phyloP scores from a whole-genome alignment of 129 eudicot genomes.

The Lonicera japonica region DNA sequence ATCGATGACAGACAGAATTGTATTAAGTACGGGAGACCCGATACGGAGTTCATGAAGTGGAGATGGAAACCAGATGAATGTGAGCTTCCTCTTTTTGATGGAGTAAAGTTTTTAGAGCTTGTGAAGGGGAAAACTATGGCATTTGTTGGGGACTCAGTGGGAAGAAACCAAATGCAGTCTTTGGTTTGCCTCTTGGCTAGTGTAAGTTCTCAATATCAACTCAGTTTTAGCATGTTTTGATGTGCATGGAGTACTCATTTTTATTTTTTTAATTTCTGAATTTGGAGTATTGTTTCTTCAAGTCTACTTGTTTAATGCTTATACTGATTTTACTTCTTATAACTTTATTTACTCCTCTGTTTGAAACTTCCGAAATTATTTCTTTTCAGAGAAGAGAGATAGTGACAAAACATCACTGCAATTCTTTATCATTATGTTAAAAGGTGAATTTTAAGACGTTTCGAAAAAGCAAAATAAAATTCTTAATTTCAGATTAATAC shows the following conservation, averaged over 20 bases:
- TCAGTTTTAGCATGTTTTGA: not conserved
- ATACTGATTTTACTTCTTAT: no score
- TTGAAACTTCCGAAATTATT: no score
- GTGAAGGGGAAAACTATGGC: constrained; percentile 29
- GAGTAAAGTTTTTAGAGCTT: constrained; percentile 23
- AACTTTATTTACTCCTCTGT: no score
- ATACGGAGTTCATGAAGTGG: constrained; percentile 28
- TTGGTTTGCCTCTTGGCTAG: constrained; percentile 26
- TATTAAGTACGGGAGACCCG: constrained; percentile 33
- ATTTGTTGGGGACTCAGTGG: constrained; percentile 31
- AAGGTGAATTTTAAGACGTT: no score
- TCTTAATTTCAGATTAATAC: no score
- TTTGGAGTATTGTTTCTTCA: not conserved
- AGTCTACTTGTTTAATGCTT: no score
- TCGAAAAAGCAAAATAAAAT: no score
- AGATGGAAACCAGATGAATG: constrained; percentile 35
- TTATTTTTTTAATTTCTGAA: not conserved
- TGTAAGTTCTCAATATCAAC: constrained; percentile 10
- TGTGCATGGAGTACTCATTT: not conserved
- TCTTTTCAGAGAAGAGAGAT: no score
- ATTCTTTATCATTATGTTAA: no score
- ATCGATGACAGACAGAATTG: constrained; percentile 30
- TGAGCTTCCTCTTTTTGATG: constrained; percentile 24
- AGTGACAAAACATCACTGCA: no score
- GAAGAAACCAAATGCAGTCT: constrained; percentile 32